These are phyloP conservation scores for Candida xyloterini DNA, from an alignment of 805 yeast species.

Conservation along the genomic window DNA sequence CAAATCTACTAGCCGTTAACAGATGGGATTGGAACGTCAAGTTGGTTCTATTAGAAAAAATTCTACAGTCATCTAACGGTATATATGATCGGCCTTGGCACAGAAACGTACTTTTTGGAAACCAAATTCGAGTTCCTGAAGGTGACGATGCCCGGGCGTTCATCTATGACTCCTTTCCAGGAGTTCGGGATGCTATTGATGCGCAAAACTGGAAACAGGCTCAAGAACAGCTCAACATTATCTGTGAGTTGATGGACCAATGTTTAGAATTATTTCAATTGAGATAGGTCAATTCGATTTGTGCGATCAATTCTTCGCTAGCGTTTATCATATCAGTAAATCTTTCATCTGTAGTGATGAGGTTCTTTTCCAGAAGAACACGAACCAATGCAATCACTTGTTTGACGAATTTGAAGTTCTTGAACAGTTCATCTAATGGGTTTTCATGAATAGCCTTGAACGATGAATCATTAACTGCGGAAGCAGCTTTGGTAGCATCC, in stretches of 20 bases:
- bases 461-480: conserved; percentile 15
- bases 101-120: conserved; percentile 67
- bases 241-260: conserved; percentile 36
- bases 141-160: conserved; percentile 31
- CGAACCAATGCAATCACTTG: conserved; percentile 25
- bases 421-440: conserved; percentile 21
- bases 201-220: conserved; percentile 49
- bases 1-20: conserved; percentile 64
- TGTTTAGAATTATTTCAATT: conserved; percentile 23
- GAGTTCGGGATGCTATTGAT: conserved; percentile 64
- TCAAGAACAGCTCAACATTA: conserved; percentile 46
- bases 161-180: conserved; percentile 71
- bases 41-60: conserved; percentile 51
- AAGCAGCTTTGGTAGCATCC: conserved; percentile 13
- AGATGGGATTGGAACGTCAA: conserved; percentile 83
- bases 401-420: conserved; percentile 25
- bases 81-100: conserved; percentile 59
- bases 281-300: conserved; percentile 1
- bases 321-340: conserved; percentile 9
- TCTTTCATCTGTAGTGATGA: conserved; percentile 17
- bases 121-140: conserved; percentile 56
- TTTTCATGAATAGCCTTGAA: conserved; percentile 20
- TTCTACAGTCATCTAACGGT: conserved; percentile 45
- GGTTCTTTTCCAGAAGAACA: conserved; percentile 13
- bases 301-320: conserved; percentile 14